Evolutionary conservation across 805 yeast species (phyloP).

Genomic region (Candida nonsorbophila): DNA sequence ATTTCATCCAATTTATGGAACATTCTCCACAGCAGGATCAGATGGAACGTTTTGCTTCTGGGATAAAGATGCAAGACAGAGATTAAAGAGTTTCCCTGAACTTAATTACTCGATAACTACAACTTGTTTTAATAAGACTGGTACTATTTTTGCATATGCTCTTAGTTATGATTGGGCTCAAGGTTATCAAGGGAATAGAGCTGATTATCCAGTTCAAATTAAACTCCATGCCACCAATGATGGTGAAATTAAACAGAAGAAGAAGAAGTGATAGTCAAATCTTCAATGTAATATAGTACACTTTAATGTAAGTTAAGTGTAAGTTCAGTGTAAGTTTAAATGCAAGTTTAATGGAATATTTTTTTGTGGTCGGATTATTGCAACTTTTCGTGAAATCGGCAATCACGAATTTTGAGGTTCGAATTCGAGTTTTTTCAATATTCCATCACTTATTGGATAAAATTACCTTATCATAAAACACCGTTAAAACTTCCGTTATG

Average conservation of each 20-base stretch:
- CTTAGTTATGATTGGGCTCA: slow-evolving; percentile 94
- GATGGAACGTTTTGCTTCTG: slow-evolving; percentile 93
- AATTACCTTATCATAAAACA: too few species aligned
- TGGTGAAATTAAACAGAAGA: slow-evolving; percentile 71
- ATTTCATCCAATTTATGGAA: slow-evolving; percentile 87
- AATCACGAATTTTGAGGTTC: too few species aligned
- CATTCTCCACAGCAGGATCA: slow-evolving; percentile 89
- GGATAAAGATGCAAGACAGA: slow-evolving; percentile 90
- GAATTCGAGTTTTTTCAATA: too few species aligned
- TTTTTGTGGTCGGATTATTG: too few species aligned
- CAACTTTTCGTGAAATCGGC: too few species aligned
- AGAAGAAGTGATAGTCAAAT: slow-evolving; percentile 18
- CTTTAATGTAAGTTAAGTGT: too few species aligned
- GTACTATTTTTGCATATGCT: slow-evolving; percentile 86
- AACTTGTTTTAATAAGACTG: slow-evolving; percentile 76
- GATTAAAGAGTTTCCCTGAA: slow-evolving; percentile 75
- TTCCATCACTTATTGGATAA: too few species aligned
- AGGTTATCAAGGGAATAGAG: slow-evolving; percentile 74
- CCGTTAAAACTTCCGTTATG: too few species aligned
- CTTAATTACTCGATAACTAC: slow-evolving; percentile 66
- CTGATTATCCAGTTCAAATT: slow-evolving; percentile 68
- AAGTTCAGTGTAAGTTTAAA: too few species aligned
- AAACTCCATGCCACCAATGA: slow-evolving; percentile 83
- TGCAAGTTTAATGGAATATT: too few species aligned
- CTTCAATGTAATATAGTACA: too few species aligned